Base-by-base conservation (phyloP, 805 yeast species). In the Torulaspora gathmanii region DNA sequence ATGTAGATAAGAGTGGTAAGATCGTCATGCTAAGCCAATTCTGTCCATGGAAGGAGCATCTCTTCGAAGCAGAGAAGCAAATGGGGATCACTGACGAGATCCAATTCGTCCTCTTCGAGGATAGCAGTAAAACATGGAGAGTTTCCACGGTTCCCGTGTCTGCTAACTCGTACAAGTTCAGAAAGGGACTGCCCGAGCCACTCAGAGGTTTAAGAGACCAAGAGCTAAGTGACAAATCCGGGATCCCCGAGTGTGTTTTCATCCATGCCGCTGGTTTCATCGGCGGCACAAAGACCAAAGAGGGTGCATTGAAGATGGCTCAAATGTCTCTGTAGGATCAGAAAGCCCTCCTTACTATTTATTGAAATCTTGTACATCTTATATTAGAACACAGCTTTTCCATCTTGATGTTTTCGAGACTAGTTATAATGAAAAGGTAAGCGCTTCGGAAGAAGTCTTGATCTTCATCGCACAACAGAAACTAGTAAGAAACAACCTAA, bases 181-280 rank as follows among this genome's bases (percentile, higher is more conserved):
- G 99, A 70, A 77, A 78, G 65, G 84, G 96, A 25, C 74, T 93
- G 47, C 97, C 96, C 11, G 93, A 86, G 65, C 76, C 79, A 15
- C 86, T 96, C 88, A 79, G 99, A 71, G 99, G 99, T n/a, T 70
- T 90, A 37, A 80, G 99, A 63, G 99, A 93, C 63, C 91, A 86
- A 25, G 85, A 73, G 31, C 74, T 93, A 55, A 78, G 85, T 54
- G 71, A 80, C 53, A 70, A 75, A 54, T 72, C 88, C 28, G 96
- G 95, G n/a, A 78, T 93, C 44, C 80, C 78, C 26, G 96, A 86
- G 7, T 86, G 96, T 63, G 79, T 90, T 16, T 93, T 93, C 61
- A 80, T 93, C 46, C 99, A 93, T 58, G 96, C 98, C 35, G 86
- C 95, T 33, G 98, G 99, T 0, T 93, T 93, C 68, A 93, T 93